Percentiles rank a stretch among this genome's conserved stretches.
Conservation (phyloP, 768 basidiomycete genomes). For the Boletus rubroflammeus region DNA sequence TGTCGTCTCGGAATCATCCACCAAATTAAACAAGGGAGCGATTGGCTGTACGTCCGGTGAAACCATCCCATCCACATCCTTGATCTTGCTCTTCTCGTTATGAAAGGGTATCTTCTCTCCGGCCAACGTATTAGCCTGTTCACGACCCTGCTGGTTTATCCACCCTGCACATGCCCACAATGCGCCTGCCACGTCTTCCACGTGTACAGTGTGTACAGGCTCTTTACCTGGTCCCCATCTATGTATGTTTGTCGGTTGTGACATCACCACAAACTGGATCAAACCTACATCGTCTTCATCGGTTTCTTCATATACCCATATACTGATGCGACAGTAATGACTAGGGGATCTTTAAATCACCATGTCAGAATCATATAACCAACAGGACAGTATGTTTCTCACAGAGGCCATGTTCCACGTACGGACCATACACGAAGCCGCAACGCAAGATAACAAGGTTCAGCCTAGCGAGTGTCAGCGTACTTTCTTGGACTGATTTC, state of each 20-base stretch:
- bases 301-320: slow-evolving; percentile 82
- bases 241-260: slow-evolving; percentile 9
- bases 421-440: slow-evolving; percentile 79
- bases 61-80: slow-evolving; percentile 60
- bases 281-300: slow-evolving; percentile 75
- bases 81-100: slow-evolving; percentile 67
- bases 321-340: slow-evolving; percentile 71
- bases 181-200: slow-evolving; percentile 75
- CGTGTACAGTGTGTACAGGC: slow-evolving; percentile 70
- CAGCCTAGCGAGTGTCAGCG: slow-evolving; percentile 43
- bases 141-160: slow-evolving; percentile 63
- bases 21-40: slow-evolving; percentile 83
- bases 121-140: slow-evolving; percentile 58
- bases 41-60: slow-evolving; percentile 53
- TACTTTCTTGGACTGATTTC: neutral
- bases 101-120: slow-evolving; percentile 32
- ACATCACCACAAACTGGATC: neutral
- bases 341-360: slow-evolving; percentile 52
- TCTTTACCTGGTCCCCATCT: slow-evolving; percentile 83
- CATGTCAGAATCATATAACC: slow-evolving; percentile 12
- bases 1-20: slow-evolving; percentile 74
- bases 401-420: slow-evolving; percentile 69
- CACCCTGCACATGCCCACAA: slow-evolving; percentile 75
- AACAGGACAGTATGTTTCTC: slow-evolving; percentile 26
- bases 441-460: slow-evolving; percentile 77